Base-by-base conservation (phyloP, 495 filamentous ascomycete genomes). In the Parachaetomium inaequale region DNA sequence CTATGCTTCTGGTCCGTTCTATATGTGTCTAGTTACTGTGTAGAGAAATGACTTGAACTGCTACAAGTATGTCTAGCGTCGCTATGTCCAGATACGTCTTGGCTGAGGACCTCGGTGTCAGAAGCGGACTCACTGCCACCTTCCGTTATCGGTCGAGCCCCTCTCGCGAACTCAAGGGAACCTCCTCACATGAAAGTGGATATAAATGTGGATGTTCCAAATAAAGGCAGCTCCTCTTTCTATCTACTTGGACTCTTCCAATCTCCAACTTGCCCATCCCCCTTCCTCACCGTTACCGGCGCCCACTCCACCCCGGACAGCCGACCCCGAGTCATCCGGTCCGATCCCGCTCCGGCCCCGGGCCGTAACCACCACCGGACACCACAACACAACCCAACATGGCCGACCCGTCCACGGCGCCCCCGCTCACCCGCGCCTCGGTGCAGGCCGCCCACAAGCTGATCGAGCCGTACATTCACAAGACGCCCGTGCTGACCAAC, bases 401-500 rank as follows among this genome's bases (percentile, higher is more conserved):
- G 82, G 74, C 81, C 61, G 74, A 80, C 65, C 72, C 78, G 10
- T 71, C 78, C 14, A 79, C 76, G 17, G 75, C 74, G 10, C 83
- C 79, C 40, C 84, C 84, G 3, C 83, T 96, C 17, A 90, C 84
- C 23, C 86, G 89, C 14, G 70, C 78, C 51, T 88, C 88, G 28
- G 84, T 96, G 38, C 65, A 83, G 40, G 76, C 77, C 53, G 93
- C 94, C 3, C 86, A 91, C 77, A 66, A 75, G 43, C 82, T 90
- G 43, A 92, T 98, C 66, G 78, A 84, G 63, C 79, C 82, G 0
- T 82, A 90, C 75, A 85, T 97, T 74, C 91, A 96, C 78, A 79
- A 76, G 58, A 98, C 93, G 14, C 91, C 92, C 7, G 84, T 96
- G 15, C 77, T 93, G 28, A 96, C 92, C 54, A 88, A 83, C 70